Percentiles rank a stretch among this genome's conserved stretches.
phyloP scores from a whole-genome alignment of 257 asterid genomes.

The Solanum tarapatanum region DNA sequence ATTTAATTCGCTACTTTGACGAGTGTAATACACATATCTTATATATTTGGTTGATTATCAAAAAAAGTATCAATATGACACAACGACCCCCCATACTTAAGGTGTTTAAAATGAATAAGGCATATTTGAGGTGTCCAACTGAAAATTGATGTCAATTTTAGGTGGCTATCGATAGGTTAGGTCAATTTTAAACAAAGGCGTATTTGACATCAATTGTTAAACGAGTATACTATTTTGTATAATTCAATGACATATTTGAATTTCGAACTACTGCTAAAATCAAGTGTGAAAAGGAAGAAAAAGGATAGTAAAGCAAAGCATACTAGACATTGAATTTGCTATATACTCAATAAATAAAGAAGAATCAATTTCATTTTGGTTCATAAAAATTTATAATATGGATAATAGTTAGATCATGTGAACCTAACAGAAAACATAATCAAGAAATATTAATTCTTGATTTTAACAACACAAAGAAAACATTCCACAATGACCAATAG shows the following conservation, averaged over 20 bases:
- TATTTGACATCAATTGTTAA: too few relatives aligned
- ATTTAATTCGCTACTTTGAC: too few relatives aligned
- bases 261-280: not conserved
- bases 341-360: not conserved
- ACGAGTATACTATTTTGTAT: not conserved
- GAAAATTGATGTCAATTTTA: too few relatives aligned
- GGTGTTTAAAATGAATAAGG: too few relatives aligned
- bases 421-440: not conserved
- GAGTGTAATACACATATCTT: too few relatives aligned
- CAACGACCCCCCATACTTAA: too few relatives aligned
- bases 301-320: not conserved
- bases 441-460: not conserved
- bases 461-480: not conserved
- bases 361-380: not conserved
- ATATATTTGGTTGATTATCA: too few relatives aligned
- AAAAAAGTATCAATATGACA: too few relatives aligned
- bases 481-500: not conserved
- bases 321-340: not conserved
- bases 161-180: too few relatives aligned
- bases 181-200: too few relatives aligned
- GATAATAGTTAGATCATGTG: not conserved
- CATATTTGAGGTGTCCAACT: too few relatives aligned
- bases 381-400: not conserved
- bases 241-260: not conserved
- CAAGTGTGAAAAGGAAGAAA: not conserved